Evolutionary conservation across 148 eudicot species (phyloP), one percentile per base, ranked within the genome.

Genomic region (Dysphania ambrosioides): DNA sequence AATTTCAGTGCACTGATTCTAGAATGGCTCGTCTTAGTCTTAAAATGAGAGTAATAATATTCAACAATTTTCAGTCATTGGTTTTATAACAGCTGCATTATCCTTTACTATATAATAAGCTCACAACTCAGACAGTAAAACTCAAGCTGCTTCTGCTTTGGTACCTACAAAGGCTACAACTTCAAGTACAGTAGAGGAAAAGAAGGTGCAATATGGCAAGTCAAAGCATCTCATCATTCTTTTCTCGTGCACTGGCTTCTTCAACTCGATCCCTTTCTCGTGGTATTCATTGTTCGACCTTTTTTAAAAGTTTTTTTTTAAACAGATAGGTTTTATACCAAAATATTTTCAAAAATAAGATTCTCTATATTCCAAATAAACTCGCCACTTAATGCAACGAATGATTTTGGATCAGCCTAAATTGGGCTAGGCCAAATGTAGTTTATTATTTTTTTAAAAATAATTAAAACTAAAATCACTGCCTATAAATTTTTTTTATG

Each of bases 231-330:
- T 69, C 78, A 40, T 79, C 82, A 51, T 53, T 74, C 47, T 63
- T 79, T 59, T 74, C 78, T 62, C 74, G 78, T 3, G 51, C 79
- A 40, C 40, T 76, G 72, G 24, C 35, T 58, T 68, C 79, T 68
- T 67, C 82, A 69, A 51, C 66, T 16, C 78, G 71, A 15, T 74
- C 68, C 23, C 70, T 74, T 79, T 51, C 71, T 62, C 64, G 53
- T 21, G 75, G 78, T 79, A 79, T n/a, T n/a, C n/a, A n/a, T n/a
- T n/a, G n/a, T n/a, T n/a, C n/a, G n/a, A n/a, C n/a, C n/a, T n/a
- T n/a, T n/a, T n/a, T n/a, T n/a, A n/a, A n/a, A n/a, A n/a, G n/a
- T n/a, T n/a, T n/a, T n/a, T n/a, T n/a, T n/a, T n/a, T n/a, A n/a
- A n/a, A n/a, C n/a, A n/a, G n/a, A n/a, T n/a, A n/a, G n/a, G n/a